Evolutionary conservation across 1,284 basidiomycete genomes (phyloP).

Genomic region (Leucoagaricus sp.): DNA sequence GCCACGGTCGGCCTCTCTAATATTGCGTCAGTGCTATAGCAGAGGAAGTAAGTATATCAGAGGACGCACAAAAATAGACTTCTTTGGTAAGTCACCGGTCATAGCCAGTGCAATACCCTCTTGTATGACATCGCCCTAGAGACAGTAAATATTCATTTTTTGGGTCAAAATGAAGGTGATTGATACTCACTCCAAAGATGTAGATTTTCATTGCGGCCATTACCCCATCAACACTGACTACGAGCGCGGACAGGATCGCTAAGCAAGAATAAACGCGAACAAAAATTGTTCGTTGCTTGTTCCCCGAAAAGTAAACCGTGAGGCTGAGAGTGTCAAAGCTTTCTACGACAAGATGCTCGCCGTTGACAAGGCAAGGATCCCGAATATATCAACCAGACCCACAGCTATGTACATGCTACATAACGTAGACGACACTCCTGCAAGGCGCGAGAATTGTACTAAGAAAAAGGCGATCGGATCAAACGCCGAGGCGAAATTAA

Average conservation of each 20-base stretch:
- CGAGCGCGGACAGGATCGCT: constrained; percentile 51
- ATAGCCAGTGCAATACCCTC: constrained; percentile 42
- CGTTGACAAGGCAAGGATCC: constrained; percentile 50
- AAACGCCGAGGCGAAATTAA: neutral
- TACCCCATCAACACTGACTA: constrained; percentile 58
- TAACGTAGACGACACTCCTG: constrained; percentile 36
- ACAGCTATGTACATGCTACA: constrained; percentile 36
- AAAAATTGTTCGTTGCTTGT: constrained; percentile 59
- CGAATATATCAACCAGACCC: constrained; percentile 58
- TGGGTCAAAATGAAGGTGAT: neutral
- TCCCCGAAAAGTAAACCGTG: neutral
- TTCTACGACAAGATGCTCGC: constrained; percentile 51
- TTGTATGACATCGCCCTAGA: constrained; percentile 49
- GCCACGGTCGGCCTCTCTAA: constrained; percentile 39
- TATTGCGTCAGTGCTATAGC: neutral
- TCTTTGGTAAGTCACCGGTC: constrained; percentile 34
- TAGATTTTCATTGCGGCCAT: constrained; percentile 60
- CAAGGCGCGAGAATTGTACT: constrained; percentile 31
- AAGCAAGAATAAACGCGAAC: constrained; percentile 60
- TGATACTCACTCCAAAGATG: constrained; percentile 4
- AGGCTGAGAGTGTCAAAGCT: neutral
- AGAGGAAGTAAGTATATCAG: neutral
- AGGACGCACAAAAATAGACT: constrained; percentile 35
- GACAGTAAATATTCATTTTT: neutral
- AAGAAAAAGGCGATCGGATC: neutral